Percentiles rank a stretch among this genome's conserved stretches.
Conservation (phyloP, 2,329 filamentous ascomycete species). For the Penicillium sp. region DNA sequence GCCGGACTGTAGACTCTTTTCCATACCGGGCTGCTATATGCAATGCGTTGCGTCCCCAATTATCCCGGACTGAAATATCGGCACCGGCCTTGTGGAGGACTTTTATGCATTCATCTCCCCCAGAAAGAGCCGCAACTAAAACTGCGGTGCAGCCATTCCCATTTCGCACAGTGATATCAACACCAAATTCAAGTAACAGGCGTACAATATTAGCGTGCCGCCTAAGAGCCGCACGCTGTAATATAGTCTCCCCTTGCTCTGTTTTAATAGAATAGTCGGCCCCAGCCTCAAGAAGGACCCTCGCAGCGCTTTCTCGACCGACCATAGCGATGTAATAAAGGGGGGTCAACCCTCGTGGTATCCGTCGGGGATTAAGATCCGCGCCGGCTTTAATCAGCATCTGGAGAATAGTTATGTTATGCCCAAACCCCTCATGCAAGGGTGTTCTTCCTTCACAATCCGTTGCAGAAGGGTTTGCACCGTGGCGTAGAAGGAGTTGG, state of each 20-base stretch:
- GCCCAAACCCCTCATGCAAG: too few relatives aligned
- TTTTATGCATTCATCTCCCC: constrained; percentile 42
- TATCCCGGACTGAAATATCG: constrained; percentile 39
- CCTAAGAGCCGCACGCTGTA: not conserved
- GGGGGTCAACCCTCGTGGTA: too few relatives aligned
- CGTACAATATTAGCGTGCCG: not conserved
- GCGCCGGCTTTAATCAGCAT: too few relatives aligned
- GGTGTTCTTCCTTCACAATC: too few relatives aligned
- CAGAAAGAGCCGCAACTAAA: not conserved
- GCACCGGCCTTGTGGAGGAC: constrained; percentile 58
- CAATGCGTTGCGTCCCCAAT: too few relatives aligned
- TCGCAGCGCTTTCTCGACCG: not conserved
- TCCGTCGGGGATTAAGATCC: too few relatives aligned
- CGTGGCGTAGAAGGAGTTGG: too few relatives aligned
- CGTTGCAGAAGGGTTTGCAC: too few relatives aligned
- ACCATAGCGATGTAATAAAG: not conserved
- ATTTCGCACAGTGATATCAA: not conserved
- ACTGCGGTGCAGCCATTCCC: not conserved
- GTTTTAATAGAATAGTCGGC: not conserved
- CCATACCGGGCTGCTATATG: too few relatives aligned
- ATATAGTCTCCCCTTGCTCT: not conserved
- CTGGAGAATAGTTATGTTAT: too few relatives aligned
- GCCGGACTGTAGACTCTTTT: too few relatives aligned
- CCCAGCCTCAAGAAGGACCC: not conserved
- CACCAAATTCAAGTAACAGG: not conserved